Base-by-base conservation (phyloP, 306 rosid species). In the Trichosanthes truncata region DNA sequence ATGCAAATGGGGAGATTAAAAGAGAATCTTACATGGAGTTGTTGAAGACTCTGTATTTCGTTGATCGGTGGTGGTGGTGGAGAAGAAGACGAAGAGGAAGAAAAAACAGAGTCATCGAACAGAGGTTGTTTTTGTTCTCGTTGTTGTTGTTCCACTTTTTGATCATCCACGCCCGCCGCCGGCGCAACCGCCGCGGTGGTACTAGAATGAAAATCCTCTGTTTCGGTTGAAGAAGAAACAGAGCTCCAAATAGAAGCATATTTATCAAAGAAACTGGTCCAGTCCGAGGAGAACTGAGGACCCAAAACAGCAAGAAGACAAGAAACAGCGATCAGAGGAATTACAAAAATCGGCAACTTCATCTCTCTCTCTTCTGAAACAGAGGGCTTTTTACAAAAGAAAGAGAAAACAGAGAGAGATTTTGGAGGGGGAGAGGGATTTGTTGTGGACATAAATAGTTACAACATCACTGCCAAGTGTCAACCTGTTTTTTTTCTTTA, bases 401-500 rank as follows among this genome's bases (percentile, higher is more conserved):
- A 48, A 53, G 57, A 43, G 78, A 35, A 79, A 41, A 41, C 72
- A 82, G 41, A 63, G 82, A n/a, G n/a, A n/a, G 31, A 9, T 11
- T 11, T 14, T 60, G 18, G 65, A 25, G 21, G 18, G 56, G 3
- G 66, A 67, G 79, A 59, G 61, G 84, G 79, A 56, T 69, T 31
- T 79, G 61, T 66, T 60, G 81, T 83, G 95, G 90, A 86, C 80
- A 86, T 87, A 84, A 86, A 89, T 88, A 81, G 93, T 80, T 85
- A 82, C 69, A 25, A 68, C 76, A 4, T 77, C 81, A 49, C 80
- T 77, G 89, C 92, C 96, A 90, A 78, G 88, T 90, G 93, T 87
- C 89, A 67, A 83, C 83, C 83, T 75, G 52, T 62, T 48, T 63
- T 33, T 63, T 9, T 12, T 81, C 91, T 86, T 80, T 85, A 81